Base-by-base conservation (phyloP, 2,329 filamentous ascomycete species). In the Cladosporium sp. region DNA sequence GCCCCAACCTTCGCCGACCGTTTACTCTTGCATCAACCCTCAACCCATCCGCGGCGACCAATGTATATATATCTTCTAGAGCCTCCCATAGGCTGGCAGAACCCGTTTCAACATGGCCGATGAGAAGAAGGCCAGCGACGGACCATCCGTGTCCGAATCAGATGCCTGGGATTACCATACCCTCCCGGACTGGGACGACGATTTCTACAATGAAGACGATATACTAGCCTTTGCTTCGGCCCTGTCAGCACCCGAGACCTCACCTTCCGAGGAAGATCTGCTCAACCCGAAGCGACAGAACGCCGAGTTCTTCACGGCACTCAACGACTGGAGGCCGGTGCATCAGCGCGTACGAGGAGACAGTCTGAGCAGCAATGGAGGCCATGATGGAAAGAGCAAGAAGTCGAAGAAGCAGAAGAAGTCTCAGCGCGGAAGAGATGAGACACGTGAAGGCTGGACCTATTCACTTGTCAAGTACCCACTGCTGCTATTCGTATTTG, bases 301-400 rank as follows among this genome's bases (percentile, higher is more conserved):
- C 63, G 53, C 61, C 54, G 50, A 68, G 58, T 90, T 91, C 66
- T 89, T 97, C 61, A 88, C 89, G 3, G 92, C 93, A 36, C 83
- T 95, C 64, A 95, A 95, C 68, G 93, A 99, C 74, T 99, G 93
- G 93, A 85, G 88, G 13, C 93, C 93, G 0, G 82, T 97, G 11
- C 85, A 87, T 59, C 82, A 92, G 65, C 84, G 80, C 51, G 78
- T 91, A 18, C 75, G 41, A 19, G 49, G 42, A 4, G 76, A 66
- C 68, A 54, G 62, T 62, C 24, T 64, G 72, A 67, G 66, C 69
- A 62, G 52, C 55, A 48, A 24, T 37, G 38, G 36, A 3, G 38
- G 44, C 8, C 36, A 20, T 7, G 51, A 52, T 15, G 53, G 53
- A 41, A 52, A 56, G 68, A 65, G 51, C 48, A 67, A 64, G 53